Conservation (phyloP, 1,284 basidiomycete species). For the Phylloboletellus chloephorus region DNA sequence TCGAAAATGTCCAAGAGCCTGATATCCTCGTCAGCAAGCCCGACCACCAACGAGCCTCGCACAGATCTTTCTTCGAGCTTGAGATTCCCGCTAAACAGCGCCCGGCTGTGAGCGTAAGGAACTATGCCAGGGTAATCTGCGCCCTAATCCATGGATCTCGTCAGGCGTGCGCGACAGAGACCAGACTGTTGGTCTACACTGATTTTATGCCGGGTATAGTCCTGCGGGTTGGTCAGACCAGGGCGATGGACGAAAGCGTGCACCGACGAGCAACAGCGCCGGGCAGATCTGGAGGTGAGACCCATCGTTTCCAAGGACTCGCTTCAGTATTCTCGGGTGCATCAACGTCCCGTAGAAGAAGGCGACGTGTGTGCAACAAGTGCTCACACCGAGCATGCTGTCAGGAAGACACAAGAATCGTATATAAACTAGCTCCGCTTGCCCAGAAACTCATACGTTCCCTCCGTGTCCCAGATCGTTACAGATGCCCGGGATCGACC, state of each 20-base stretch:
- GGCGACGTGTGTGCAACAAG: too few relatives aligned
- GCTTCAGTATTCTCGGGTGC: slow-evolving; percentile 62
- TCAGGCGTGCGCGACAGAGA: slow-evolving; percentile 5
- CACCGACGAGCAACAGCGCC: slow-evolving; percentile 44
- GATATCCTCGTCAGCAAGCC: slow-evolving; percentile 58
- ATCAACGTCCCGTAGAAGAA: slow-evolving; percentile 88
- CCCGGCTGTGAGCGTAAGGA: slow-evolving; percentile 43
- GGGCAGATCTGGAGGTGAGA: slow-evolving; percentile 53
- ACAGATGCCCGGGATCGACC: too few relatives aligned
- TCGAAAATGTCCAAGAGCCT: slow-evolving; percentile 69
- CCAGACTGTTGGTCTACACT: slow-evolving; percentile 30
- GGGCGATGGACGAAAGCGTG: background rate
- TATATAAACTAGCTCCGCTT: too few relatives aligned
- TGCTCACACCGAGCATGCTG: too few relatives aligned
- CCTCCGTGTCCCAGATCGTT: too few relatives aligned
- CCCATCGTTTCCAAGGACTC: slow-evolving; percentile 59
- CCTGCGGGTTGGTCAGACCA: slow-evolving; percentile 36
- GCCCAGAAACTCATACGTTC: too few relatives aligned
- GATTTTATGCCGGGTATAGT: slow-evolving; percentile 71
- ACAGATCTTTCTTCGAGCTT: slow-evolving; percentile 50
- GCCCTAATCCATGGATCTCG: slow-evolving; percentile 38
- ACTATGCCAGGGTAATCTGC: slow-evolving; percentile 80
- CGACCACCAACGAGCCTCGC: slow-evolving; percentile 65
- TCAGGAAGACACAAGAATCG: slow-evolving; percentile 8
- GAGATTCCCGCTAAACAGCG: slow-evolving; percentile 43